Percentiles rank a stretch among this genome's conserved stretches.
These are phyloP conservation scores for Aspergillus hiratsukae DNA, from an alignment of 2,329 filamentous ascomycete species.

Conservation along the genomic window DNA sequence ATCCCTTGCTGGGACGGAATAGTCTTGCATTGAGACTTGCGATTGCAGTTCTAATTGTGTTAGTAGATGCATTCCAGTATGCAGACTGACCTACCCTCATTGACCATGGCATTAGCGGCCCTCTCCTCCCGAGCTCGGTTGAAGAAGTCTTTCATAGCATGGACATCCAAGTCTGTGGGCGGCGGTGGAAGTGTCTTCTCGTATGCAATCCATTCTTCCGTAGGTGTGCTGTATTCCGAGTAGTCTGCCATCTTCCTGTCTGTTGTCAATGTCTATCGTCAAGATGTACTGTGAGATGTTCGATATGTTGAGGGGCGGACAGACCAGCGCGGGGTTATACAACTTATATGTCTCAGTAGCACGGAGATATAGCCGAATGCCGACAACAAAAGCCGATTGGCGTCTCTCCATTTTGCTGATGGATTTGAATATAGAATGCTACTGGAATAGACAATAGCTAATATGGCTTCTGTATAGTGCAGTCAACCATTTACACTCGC, in stretches of 20 bases:
- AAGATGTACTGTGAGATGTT: background rate
- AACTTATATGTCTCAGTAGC: no score
- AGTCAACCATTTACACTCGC: slow-evolving; percentile 30
- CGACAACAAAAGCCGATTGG: background rate
- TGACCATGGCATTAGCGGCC: slow-evolving; percentile 28
- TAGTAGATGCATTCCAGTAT: background rate
- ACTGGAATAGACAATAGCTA: no score
- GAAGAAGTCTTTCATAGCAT: slow-evolving; percentile 19
- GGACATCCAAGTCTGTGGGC: slow-evolving; percentile 15
- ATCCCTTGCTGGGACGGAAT: slow-evolving; percentile 43
- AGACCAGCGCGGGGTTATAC: background rate
- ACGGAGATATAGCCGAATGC: background rate
- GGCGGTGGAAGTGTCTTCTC: slow-evolving; percentile 29
- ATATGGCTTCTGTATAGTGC: no score
- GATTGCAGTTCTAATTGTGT: slow-evolving; percentile 12
- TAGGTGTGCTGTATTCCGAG: slow-evolving; percentile 39
- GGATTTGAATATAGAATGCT: no score
- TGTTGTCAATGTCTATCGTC: background rate
- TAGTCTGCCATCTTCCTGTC: slow-evolving; percentile 30
- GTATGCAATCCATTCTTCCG: slow-evolving; percentile 44
- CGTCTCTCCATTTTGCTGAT: background rate
- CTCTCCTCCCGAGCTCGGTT: slow-evolving; percentile 34
- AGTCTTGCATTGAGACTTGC: slow-evolving; percentile 35
- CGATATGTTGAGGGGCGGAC: background rate
- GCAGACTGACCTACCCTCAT: slow-evolving; percentile 15